Conservation (phyloP, 495 filamentous ascomycete species). For the Penicillium samsonianum region DNA sequence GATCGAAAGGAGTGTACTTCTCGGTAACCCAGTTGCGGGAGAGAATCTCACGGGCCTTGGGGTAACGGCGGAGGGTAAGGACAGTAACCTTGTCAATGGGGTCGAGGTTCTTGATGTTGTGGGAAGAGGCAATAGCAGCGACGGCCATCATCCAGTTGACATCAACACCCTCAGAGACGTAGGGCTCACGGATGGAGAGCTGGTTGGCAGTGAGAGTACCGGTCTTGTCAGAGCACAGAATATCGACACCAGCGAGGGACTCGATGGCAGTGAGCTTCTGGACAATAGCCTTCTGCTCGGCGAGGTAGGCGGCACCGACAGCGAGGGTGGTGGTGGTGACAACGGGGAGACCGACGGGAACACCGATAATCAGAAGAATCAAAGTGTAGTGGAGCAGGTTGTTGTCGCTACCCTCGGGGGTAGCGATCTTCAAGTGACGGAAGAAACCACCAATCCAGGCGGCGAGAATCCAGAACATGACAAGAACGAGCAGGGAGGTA, state of each 20-base stretch:
- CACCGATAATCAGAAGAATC: conserved; percentile 71
- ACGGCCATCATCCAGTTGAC: conserved; percentile 82
- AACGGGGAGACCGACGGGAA: conserved; percentile 74
- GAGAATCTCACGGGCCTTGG: conserved; percentile 70
- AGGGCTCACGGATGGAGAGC: conserved; percentile 72
- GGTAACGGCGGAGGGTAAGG: conserved; percentile 71
- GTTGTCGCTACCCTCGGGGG: conserved; percentile 53
- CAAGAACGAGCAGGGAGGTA: conserved; percentile 69
- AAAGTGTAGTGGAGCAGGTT: conserved; percentile 66
- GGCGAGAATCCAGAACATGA: conserved; percentile 70
- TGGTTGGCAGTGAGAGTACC: conserved; percentile 81
- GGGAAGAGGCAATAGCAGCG: conserved; percentile 71
- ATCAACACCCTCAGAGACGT: conserved; percentile 72
- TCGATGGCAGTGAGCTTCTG: conserved; percentile 77
- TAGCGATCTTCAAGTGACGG: conserved; percentile 68
- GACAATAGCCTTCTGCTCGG: conserved; percentile 73
- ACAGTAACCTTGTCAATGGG: conserved; percentile 78
- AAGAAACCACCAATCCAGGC: conserved; percentile 78
- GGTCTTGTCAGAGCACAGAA: conserved; percentile 76
- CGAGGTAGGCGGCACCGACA: conserved; percentile 73
- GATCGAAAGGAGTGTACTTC: conserved; percentile 77
- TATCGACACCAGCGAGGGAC: conserved; percentile 73
- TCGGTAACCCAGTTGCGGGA: conserved; percentile 70
- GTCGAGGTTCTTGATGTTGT: conserved; percentile 76
- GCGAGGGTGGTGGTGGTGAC: conserved; percentile 74